phyloP scores from a whole-genome alignment of 371 early-diverging fungal species.

The Lichtheimia ramosa region DNA sequence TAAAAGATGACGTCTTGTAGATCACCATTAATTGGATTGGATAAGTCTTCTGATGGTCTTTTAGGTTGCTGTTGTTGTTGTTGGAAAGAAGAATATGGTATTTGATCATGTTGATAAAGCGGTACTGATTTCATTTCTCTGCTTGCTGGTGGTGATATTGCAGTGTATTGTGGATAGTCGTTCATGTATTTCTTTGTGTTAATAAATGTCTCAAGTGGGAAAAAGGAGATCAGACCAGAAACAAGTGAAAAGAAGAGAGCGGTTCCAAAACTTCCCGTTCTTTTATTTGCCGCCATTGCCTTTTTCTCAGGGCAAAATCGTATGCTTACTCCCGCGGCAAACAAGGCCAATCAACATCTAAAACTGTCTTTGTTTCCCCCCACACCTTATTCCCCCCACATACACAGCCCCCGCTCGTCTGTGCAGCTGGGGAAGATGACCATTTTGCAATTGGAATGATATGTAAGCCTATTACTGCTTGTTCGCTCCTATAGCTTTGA shows the following conservation, averaged over 20 bases:
- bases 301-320: not conserved
- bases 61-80: not conserved
- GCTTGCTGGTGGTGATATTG: not conserved
- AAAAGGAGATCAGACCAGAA: not conserved
- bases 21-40: conserved; percentile 26
- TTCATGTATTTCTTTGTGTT: not conserved
- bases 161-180: conserved; percentile 3
- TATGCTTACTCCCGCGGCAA: not conserved
- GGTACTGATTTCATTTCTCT: conserved; percentile 25
- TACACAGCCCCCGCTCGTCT: too few relatives aligned
- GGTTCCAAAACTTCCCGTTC: conserved; percentile 8
- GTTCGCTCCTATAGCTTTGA: too few relatives aligned
- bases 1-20: conserved; percentile 51
- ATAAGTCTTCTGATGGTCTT: not conserved
- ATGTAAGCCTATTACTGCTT: too few relatives aligned
- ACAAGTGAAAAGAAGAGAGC: conserved; percentile 5
- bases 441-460: too few relatives aligned
- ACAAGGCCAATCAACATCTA: not conserved
- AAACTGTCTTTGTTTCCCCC: not conserved
- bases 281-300: conserved; percentile 5
- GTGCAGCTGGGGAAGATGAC: too few relatives aligned
- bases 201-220: conserved; percentile 8
- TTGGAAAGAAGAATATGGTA: conserved; percentile 23
- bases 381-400: not conserved
- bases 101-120: conserved; percentile 44